These are phyloP conservation scores for Akanthomyces uredinophilus DNA, from an alignment of 2,329 filamentous ascomycete genomes.

Conservation along the genomic window DNA sequence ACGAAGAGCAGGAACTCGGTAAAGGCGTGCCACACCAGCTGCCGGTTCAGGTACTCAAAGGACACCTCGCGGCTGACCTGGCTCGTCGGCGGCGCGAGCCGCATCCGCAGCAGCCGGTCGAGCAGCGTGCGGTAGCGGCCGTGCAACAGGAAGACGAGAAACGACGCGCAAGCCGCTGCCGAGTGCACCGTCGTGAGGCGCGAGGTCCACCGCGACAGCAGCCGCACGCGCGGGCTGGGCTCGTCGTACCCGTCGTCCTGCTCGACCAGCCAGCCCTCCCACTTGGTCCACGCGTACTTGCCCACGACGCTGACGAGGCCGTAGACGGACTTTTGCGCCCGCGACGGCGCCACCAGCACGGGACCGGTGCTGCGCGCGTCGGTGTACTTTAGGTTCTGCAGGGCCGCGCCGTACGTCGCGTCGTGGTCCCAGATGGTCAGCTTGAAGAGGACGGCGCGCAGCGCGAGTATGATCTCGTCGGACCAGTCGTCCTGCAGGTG, in stretches of 20 bases:
- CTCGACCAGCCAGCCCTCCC: slow-evolving; percentile 79
- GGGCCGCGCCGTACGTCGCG: slow-evolving; percentile 85
- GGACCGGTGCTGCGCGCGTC: slow-evolving; percentile 67
- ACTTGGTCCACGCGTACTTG: slow-evolving; percentile 84
- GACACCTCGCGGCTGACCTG: slow-evolving; percentile 88
- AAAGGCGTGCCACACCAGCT: slow-evolving; percentile 99
- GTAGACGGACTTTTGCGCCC: slow-evolving; percentile 77
- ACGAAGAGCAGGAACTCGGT: slow-evolving; percentile 98
- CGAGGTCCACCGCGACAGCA: slow-evolving; percentile 65
- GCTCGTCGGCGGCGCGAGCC: slow-evolving; percentile 76
- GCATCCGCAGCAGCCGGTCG: slow-evolving; percentile 77
- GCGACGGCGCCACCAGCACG: slow-evolving; percentile 65
- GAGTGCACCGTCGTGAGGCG: slow-evolving; percentile 70
- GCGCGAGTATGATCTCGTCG: slow-evolving; percentile 71
- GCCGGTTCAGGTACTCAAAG: slow-evolving; percentile 95
- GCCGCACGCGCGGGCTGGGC: slow-evolving; percentile 44
- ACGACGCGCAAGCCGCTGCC: slow-evolving; percentile 74
- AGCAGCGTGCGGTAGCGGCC: slow-evolving; percentile 87
- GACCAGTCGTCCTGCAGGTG: slow-evolving; percentile 81
- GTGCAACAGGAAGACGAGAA: slow-evolving; percentile 85
- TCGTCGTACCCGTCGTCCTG: slow-evolving; percentile 71
- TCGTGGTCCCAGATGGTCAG: slow-evolving; percentile 95
- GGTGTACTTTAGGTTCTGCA: slow-evolving; percentile 87
- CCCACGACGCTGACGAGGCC: slow-evolving; percentile 83
- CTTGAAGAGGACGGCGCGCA: slow-evolving; percentile 84